Base-by-base conservation (phyloP, 202 grass and related monocot genomes). In the Dendrocalamus latiflorus region DNA sequence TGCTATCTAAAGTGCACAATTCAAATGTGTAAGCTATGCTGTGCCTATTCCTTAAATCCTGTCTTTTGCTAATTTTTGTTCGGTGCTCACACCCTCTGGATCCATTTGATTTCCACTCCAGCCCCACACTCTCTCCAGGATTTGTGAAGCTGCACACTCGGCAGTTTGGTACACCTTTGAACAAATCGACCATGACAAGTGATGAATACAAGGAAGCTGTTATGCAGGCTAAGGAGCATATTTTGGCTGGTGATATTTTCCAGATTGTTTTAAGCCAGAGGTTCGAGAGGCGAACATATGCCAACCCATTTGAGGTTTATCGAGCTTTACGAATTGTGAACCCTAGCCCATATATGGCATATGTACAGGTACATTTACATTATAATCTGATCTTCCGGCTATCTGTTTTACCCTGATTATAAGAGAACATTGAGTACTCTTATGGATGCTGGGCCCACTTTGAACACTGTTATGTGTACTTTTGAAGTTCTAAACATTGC, bases 261-360 rank as follows among this genome's bases (percentile, higher is more conserved):
- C 89, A 98, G 74, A 93, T 95, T 63, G 95, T 98, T 65, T 86
- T 98, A 80, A 98, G 93, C 70, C 93, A 98, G 77, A 86, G 93
- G 30, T 98, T 98, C 13, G 91, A 98, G 85, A 92, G 95, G 85
- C 83, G 87, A 65, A 98, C 93, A 16, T 98, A 91, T 90, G 93
- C 89, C 62, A 92, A 91, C 68, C 93, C 95, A 4, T 98, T 98
- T 85, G 95, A 98, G 87, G 91, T 98, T 75, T 98, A 98, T 78
- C 88, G 93, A 43, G 91, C 95, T 68, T 81, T 98, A 74, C 85
- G 95, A 89, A 90, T 98, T 86, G 95, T 98, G 43, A 98, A 98
- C 54, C 95, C 95, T 44, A 98, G 95, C 70, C 95, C 95, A 72
- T 89, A 98, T 62, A 93, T 98, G 93, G 68, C 86, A 6, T 93